Evolutionary conservation across 139 green algal genomes (phyloP).

Genomic region (Haematococcus sp.): DNA sequence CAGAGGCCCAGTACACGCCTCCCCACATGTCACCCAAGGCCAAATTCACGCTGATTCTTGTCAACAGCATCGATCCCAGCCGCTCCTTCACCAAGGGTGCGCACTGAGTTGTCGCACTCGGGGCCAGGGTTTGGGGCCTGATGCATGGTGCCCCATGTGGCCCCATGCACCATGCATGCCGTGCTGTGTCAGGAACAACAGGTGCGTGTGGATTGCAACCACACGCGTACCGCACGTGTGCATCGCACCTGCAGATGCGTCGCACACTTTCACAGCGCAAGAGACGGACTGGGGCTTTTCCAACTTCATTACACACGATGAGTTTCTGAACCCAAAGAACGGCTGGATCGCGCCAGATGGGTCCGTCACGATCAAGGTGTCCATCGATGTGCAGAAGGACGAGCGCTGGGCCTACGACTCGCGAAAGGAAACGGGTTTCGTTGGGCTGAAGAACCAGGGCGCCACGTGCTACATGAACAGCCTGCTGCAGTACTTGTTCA

Average conservation of each 20-base stretch:
- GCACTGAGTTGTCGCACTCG: neutral
- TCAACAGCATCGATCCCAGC: constrained; percentile 63
- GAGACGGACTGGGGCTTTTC: constrained; percentile 92
- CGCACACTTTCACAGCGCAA: constrained; percentile 65
- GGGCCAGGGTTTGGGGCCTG: neutral
- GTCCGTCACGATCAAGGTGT: constrained; percentile 57
- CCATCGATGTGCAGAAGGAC: constrained; percentile 46
- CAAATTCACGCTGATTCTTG: constrained; percentile 74
- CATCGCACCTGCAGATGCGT: constrained; percentile 44
- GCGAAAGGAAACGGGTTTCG: constrained; percentile 82
- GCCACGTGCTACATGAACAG: constrained; percentile 99
- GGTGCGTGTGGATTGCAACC: no score
- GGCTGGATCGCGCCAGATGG: constrained; percentile 63
- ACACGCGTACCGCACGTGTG: no score
- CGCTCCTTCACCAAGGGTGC: constrained; percentile 62
- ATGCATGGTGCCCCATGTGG: neutral
- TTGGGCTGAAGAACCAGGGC: constrained; percentile 97
- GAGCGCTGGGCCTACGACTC: constrained; percentile 71
- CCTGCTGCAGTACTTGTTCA: constrained; percentile 95
- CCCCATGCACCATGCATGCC: neutral
- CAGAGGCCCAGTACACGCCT: constrained; percentile 57
- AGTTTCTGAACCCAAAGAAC: constrained; percentile 53
- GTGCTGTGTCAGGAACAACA: no score
- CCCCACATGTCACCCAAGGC: constrained; percentile 61
- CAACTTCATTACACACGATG: constrained; percentile 61